A percentile compares a stretch with the other conserved stretches of the same genome.
phyloP scores from a whole-genome alignment of 768 basidiomycete genomes.

The Termitomyces heimii region DNA sequence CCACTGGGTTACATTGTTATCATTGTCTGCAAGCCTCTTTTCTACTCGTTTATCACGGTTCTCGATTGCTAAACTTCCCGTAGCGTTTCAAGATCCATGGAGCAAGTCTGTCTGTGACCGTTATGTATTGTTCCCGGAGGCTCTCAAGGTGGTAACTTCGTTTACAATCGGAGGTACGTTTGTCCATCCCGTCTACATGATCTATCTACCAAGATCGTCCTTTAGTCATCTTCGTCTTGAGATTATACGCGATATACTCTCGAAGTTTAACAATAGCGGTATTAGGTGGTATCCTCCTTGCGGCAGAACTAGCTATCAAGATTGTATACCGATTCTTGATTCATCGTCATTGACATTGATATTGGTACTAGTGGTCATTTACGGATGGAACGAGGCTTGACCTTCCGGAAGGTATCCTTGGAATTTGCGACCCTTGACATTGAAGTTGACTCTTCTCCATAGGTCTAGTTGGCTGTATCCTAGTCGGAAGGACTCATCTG shows the following conservation, averaged over 20 bases:
- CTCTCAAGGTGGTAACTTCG: not conserved
- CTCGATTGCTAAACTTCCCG: not conserved
- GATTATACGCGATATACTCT: constrained; percentile 17
- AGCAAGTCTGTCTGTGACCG: not conserved
- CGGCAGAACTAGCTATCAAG: not conserved
- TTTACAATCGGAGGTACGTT: not conserved
- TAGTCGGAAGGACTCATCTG: constrained; percentile 19
- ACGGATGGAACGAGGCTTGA: constrained; percentile 25
- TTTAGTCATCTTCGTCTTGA: constrained; percentile 2
- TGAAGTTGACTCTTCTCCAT: not conserved
- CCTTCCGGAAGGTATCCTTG: constrained; percentile 19
- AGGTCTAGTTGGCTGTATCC: not conserved
- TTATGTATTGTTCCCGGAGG: not conserved
- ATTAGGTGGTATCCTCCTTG: not conserved
- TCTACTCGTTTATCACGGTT: not conserved
- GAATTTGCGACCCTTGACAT: too few species aligned
- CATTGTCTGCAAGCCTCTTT: not conserved
- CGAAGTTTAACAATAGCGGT: not conserved
- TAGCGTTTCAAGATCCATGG: constrained; percentile 1
- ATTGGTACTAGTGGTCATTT: constrained; percentile 16
- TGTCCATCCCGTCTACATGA: not conserved
- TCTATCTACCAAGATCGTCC: not conserved
- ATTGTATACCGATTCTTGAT: not conserved
- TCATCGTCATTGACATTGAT: not conserved
- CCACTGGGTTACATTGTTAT: not conserved